phyloP scores from a whole-genome alignment of 129 eudicot species.

The Lactuca sativa region DNA sequence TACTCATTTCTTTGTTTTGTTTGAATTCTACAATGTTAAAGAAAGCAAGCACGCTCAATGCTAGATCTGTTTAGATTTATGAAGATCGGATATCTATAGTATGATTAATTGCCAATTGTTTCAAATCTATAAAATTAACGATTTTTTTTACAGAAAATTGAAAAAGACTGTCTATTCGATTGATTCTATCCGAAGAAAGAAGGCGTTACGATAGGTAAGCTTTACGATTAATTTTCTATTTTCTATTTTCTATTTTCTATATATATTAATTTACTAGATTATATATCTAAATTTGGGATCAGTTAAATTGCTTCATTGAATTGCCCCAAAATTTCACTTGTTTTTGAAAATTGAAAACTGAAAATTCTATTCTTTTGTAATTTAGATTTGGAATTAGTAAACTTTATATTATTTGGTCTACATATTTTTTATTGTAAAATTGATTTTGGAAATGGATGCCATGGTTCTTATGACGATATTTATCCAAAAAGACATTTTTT shows the following conservation, averaged over 20 bases:
- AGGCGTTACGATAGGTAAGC: background rate
- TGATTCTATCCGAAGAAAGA: conserved; percentile 4
- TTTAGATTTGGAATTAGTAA: background rate
- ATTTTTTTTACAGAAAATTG: conserved; percentile 8
- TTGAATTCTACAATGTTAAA: background rate
- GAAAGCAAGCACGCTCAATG: background rate
- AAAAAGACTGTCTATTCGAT: background rate
- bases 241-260: too few relatives aligned
- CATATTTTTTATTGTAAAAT: background rate
- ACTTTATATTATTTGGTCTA: background rate
- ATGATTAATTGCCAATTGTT: background rate
- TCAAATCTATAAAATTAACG: background rate
- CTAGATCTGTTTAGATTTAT: background rate
- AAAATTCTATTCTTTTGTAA: background rate
- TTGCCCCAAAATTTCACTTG: background rate
- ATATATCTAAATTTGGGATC: background rate
- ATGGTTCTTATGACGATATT: conserved; percentile 10
- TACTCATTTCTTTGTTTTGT: background rate
- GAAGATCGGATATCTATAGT: background rate
- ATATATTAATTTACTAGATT: background rate
- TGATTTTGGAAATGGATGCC: conserved; percentile 1
- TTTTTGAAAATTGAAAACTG: background rate
- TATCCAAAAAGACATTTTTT: background rate
- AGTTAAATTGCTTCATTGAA: background rate
- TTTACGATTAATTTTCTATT: background rate